Percentiles rank a stretch among this genome's conserved stretches.
phyloP scores from a whole-genome alignment of 495 filamentous ascomycete species.

The Pseudoneurospora amorphoporcata region DNA sequence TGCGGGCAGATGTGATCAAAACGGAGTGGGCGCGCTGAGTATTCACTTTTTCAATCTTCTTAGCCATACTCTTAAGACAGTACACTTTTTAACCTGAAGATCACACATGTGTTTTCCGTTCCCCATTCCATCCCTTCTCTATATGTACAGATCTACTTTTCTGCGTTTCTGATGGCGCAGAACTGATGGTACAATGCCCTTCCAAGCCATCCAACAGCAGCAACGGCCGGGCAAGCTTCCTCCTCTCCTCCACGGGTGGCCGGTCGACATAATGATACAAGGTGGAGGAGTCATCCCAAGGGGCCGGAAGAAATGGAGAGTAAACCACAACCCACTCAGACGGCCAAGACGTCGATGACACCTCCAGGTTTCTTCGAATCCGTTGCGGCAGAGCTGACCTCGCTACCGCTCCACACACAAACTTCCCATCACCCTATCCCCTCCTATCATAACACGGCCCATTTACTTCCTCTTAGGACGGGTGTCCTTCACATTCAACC shows the following conservation, averaged over 20 bases:
- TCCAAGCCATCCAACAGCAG: background rate
- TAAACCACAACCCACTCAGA: background rate
- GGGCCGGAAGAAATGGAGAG: background rate
- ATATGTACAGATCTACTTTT: background rate
- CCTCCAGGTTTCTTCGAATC: background rate
- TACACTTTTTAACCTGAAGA: background rate
- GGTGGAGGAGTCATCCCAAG: background rate
- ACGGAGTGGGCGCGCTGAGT: background rate
- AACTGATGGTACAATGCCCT: background rate
- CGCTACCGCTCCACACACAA: background rate
- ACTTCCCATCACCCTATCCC: background rate
- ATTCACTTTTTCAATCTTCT: background rate
- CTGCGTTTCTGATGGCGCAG: background rate
- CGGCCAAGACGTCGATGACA: background rate
- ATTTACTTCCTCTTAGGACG: slow-evolving; percentile 17
- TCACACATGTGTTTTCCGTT: background rate
- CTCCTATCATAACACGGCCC: background rate
- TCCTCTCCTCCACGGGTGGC: background rate
- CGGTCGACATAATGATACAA: background rate
- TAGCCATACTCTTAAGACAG: background rate
- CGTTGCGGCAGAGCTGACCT: background rate
- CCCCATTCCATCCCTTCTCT: background rate
- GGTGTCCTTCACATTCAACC: slow-evolving; percentile 20
- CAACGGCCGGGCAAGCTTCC: background rate
- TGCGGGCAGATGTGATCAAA: background rate